These are phyloP conservation scores for Nicotiana rustica DNA, from an alignment of 305 asterid genomes.

Conservation along the genomic window DNA sequence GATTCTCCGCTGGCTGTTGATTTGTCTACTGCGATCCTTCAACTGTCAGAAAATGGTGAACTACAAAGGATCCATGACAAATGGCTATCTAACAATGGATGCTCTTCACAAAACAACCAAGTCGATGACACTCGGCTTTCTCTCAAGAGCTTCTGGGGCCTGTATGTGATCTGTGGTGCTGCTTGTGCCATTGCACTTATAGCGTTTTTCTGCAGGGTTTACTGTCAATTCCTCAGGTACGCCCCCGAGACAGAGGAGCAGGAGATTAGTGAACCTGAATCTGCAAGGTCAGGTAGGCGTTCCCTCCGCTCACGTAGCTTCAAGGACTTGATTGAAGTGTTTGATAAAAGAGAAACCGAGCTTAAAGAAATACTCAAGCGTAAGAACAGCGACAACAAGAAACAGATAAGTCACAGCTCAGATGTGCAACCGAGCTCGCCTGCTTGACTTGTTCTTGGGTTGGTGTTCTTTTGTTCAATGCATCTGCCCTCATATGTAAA, in stretches of 20 bases:
- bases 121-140: constrained; percentile 63
- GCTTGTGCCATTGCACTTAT: constrained; percentile 62
- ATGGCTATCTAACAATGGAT: constrained; percentile 66
- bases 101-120: constrained; percentile 51
- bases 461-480: constrained; percentile 35
- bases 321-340: constrained; percentile 43
- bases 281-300: constrained; percentile 28
- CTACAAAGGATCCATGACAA: constrained; percentile 87
- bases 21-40: constrained; percentile 84
- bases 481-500: not conserved
- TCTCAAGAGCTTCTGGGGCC: constrained; percentile 91
- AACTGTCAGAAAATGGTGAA: constrained; percentile 90
- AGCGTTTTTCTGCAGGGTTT: constrained; percentile 59
- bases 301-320: constrained; percentile 39
- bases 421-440: constrained; percentile 40
- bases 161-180: constrained; percentile 72
- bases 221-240: constrained; percentile 60
- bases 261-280: constrained; percentile 32
- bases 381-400: constrained; percentile 40
- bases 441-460: constrained; percentile 18
- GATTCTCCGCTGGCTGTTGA: constrained; percentile 82
- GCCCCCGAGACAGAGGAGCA: constrained; percentile 47
- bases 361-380: constrained; percentile 47
- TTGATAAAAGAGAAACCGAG: constrained; percentile 48
- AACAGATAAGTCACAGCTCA: constrained; percentile 37